These are phyloP conservation scores for Cyphellophora attinorum DNA, from an alignment of 2,329 filamentous ascomycete genomes.

Conservation along the genomic window DNA sequence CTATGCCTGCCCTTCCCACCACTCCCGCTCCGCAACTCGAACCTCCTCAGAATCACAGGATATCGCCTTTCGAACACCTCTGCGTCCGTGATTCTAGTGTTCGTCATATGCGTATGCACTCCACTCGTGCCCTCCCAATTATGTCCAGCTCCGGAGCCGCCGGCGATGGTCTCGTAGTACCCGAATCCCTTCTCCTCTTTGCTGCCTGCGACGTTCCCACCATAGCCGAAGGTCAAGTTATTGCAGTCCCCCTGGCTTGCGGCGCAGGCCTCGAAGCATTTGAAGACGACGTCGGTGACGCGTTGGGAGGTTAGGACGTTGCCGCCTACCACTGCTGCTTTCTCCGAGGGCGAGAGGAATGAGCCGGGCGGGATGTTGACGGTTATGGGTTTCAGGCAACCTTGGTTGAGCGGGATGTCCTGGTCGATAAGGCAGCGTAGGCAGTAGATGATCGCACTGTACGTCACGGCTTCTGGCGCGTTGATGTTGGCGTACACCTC, in stretches of 20 bases:
- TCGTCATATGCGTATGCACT: slow-evolving; percentile 81
- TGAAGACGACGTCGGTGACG: slow-evolving; percentile 74
- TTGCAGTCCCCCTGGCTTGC: slow-evolving; percentile 75
- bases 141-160: slow-evolving; percentile 66
- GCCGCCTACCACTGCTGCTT: slow-evolving; percentile 72
- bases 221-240: slow-evolving; percentile 76
- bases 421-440: slow-evolving; percentile 69
- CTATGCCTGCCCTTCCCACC: slow-evolving; percentile 58
- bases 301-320: slow-evolving; percentile 73
- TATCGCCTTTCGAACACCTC: slow-evolving; percentile 76
- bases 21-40: slow-evolving; percentile 55
- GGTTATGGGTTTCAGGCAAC: slow-evolving; percentile 67
- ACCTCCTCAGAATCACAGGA: slow-evolving; percentile 64
- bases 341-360: slow-evolving; percentile 65
- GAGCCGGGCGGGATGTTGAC: slow-evolving; percentile 63
- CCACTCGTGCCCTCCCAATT: slow-evolving; percentile 68
- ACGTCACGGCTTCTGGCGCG: slow-evolving; percentile 71
- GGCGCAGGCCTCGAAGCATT: slow-evolving; percentile 69
- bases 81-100: slow-evolving; percentile 74
- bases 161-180: slow-evolving; percentile 82
- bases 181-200: slow-evolving; percentile 60
- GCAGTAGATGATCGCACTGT: slow-evolving; percentile 78
- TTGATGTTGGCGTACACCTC: slow-evolving; percentile 76
- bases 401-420: slow-evolving; percentile 80
- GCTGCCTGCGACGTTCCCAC: slow-evolving; percentile 45